Evolutionary conservation across 2,329 filamentous ascomycete species (phyloP).

Genomic region (Podosphaera aphanis): DNA sequence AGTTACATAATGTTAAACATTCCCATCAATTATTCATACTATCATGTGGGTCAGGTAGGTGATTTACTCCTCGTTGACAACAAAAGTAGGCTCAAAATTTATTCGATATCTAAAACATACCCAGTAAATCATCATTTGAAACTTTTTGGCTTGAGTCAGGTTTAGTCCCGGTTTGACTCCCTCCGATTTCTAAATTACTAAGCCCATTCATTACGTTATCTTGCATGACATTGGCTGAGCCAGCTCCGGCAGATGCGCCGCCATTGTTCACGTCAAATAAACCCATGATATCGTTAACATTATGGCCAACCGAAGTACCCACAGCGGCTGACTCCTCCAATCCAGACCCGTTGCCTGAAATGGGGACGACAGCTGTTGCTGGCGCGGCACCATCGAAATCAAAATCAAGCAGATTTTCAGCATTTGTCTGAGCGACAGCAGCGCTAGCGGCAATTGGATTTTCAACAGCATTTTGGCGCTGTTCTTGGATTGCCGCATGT

Average conservation of each 20-base stretch:
- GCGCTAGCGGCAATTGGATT: constrained; percentile 82
- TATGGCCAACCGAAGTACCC: constrained; percentile 45
- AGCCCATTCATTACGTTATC: constrained; percentile 49
- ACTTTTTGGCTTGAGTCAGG: constrained; percentile 24
- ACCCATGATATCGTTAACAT: constrained; percentile 63
- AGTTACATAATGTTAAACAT: too few relatives aligned
- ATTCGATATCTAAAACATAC: constrained; percentile 24
- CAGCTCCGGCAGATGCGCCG: constrained; percentile 2
- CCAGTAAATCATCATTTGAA: constrained; percentile 33
- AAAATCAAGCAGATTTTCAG: constrained; percentile 88
- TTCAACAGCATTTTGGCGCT: constrained; percentile 73
- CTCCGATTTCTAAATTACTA: constrained; percentile 52
- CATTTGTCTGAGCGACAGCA: constrained; percentile 42
- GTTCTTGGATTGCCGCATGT: constrained; percentile 86
- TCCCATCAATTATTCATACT: too few relatives aligned
- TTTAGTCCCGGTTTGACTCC: constrained; percentile 38
- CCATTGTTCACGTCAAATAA: constrained; percentile 28
- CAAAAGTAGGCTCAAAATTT: not conserved
- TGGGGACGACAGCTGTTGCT: constrained; percentile 53
- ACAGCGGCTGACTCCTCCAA: constrained; percentile 35
- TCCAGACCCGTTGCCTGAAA: constrained; percentile 23
- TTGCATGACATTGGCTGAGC: constrained; percentile 6
- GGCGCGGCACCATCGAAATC: constrained; percentile 86
- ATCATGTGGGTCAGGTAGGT: too few relatives aligned
- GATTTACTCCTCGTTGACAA: too few relatives aligned